These are phyloP conservation scores for Polygonum aviculare DNA, from an alignment of 148 eudicot species.

Conservation along the genomic window DNA sequence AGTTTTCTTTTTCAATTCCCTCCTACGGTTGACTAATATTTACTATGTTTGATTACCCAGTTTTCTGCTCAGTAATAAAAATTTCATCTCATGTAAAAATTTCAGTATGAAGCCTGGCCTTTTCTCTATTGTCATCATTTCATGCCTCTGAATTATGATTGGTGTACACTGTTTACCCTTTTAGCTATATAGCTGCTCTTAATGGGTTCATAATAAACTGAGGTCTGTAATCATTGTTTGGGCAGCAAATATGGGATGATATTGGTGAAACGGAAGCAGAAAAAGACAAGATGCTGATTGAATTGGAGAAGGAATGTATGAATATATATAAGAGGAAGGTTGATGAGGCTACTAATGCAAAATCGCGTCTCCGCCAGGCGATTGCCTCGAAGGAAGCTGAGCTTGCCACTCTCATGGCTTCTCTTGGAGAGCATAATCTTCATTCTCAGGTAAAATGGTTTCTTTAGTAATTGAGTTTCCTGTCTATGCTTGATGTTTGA, in stretches of 20 bases:
- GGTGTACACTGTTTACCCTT: neutral
- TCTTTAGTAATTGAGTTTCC: neutral
- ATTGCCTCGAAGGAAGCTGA: conserved; percentile 61
- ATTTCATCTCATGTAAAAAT: neutral
- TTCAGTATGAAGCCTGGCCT: neutral
- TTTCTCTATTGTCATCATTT: neutral
- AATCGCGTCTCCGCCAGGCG: conserved; percentile 51
- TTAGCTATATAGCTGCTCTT: neutral
- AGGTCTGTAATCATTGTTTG: conserved; percentile 4
- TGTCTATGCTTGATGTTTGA: neutral
- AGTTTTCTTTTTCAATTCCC: neutral
- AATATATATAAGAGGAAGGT: conserved; percentile 56
- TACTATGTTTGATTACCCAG: neutral
- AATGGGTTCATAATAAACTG: neutral
- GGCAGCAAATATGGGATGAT: conserved; percentile 63
- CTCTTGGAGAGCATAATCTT: conserved; percentile 45
- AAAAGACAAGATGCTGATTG: conserved; percentile 51
- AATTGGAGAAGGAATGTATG: conserved; percentile 54
- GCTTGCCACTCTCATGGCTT: conserved; percentile 59
- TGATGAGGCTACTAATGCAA: conserved; percentile 52
- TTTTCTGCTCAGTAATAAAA: neutral
- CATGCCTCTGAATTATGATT: neutral
- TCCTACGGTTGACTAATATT: neutral
- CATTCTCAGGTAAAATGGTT: conserved; percentile 37
- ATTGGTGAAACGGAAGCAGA: conserved; percentile 60